Conservation (phyloP, 305 asterid genomes). For the Lippia alba region DNA sequence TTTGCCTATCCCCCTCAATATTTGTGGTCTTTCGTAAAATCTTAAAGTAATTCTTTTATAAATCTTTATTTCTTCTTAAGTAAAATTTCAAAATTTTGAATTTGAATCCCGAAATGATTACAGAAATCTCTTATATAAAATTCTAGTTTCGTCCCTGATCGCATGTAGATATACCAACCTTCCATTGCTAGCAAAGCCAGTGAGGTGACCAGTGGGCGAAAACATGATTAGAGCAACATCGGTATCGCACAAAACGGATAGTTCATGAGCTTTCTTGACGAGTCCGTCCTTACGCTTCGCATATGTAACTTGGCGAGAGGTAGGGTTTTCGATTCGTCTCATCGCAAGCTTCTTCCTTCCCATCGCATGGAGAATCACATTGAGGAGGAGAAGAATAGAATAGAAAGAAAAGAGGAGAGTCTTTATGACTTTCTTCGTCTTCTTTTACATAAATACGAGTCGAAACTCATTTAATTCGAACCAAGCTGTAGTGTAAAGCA, state of each 20-base stretch:
- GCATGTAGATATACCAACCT: slow-evolving; percentile 41
- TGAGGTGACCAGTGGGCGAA: slow-evolving; percentile 67
- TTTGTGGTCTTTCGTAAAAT: too few relatives aligned
- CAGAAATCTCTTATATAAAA: too few relatives aligned
- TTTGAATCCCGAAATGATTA: too few relatives aligned
- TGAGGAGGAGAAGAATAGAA: neutral
- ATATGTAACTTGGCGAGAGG: slow-evolving; percentile 55
- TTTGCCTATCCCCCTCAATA: too few relatives aligned
- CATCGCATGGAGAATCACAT: slow-evolving; percentile 35
- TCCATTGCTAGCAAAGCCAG: slow-evolving; percentile 58
- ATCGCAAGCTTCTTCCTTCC: slow-evolving; percentile 63
- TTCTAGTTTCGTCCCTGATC: too few relatives aligned
- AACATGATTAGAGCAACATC: slow-evolving; percentile 72
- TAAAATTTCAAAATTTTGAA: too few relatives aligned
- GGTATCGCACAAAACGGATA: slow-evolving; percentile 65
- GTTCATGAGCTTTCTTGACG: slow-evolving; percentile 68
- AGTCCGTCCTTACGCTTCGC: slow-evolving; percentile 67
- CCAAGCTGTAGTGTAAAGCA: slow-evolving; percentile 37
- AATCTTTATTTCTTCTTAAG: too few relatives aligned
- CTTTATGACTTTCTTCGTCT: neutral
- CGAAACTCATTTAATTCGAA: slow-evolving; percentile 36
- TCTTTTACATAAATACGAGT: slow-evolving; percentile 1
- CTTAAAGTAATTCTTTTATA: too few relatives aligned
- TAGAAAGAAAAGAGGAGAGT: neutral
- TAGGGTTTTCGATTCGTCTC: slow-evolving; percentile 56